A percentile compares a stretch with the other conserved stretches of the same genome.
Conservation (phyloP, 176 grass and related monocot genomes). For the Thinopyrum elongatum region DNA sequence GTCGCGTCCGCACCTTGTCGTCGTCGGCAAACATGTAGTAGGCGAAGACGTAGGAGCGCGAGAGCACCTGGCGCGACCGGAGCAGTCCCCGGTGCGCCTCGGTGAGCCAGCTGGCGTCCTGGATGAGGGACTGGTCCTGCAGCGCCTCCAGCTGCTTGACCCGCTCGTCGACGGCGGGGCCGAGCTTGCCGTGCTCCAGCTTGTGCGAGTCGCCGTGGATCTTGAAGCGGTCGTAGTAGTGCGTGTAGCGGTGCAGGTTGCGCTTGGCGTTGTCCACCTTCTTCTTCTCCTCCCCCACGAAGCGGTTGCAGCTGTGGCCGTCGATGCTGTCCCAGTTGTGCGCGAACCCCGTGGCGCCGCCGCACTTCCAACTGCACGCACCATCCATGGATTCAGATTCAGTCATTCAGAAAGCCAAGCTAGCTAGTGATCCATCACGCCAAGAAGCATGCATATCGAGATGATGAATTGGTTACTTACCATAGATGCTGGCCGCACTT, state of each 20-base stretch:
- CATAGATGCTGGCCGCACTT: constrained; percentile 35
- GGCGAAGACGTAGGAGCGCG: constrained; percentile 47
- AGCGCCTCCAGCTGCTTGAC: not conserved
- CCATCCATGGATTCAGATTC: not conserved
- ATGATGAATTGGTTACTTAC: not conserved
- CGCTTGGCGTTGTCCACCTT: constrained; percentile 28
- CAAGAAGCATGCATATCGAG: too few species aligned
- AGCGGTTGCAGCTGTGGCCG: constrained; percentile 50
- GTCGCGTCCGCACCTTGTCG: not conserved
- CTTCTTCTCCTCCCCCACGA: not conserved
- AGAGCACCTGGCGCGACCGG: constrained; percentile 29
- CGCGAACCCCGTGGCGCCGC: not conserved
- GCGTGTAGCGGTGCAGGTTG: constrained; percentile 24
- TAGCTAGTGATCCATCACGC: not conserved
- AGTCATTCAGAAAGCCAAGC: not conserved
- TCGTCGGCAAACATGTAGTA: constrained; percentile 57
- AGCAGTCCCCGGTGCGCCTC: constrained; percentile 22
- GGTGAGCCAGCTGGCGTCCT: constrained; percentile 16
- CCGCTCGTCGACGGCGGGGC: not conserved
- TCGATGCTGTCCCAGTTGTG: not conserved
- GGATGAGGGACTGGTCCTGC: rapidly evolving
- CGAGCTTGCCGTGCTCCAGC: constrained; percentile 24
- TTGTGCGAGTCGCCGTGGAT: constrained; percentile 20
- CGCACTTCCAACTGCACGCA: constrained; percentile 55
- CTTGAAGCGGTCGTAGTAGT: constrained; percentile 43